Base-by-base conservation (phyloP, 257 asterid genomes). In the Eucommia ulmoides region DNA sequence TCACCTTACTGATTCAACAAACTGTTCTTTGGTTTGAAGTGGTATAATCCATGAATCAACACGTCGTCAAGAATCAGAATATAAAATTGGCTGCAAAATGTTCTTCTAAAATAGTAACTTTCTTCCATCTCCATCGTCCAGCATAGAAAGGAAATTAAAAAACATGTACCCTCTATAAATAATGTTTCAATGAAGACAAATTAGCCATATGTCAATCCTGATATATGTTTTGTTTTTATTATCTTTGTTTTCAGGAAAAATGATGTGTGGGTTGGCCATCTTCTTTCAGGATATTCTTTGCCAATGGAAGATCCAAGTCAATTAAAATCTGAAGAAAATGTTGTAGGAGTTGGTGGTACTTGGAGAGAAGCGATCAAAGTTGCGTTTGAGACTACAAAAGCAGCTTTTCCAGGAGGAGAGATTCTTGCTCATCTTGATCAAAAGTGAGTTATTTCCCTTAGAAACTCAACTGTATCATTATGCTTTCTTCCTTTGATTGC, bases 251-350 rank as follows among this genome's bases (percentile, higher is more conserved):
- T 35, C 73, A 89, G 98, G 73, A 89, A 78, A 66, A 75, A 74
- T 3, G 81, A 78, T 65, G 52, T 62, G 45, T 81, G 94, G 94
- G 93, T 78, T 1, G 98, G 98, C 19, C 98, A 89, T 67, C 88
- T 89, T 45, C 81, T 89, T 22, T 89, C 98, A 1, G 93, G 94
- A 55, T 89, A 89, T 66, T 77, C 96, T 15, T 62, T 89, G 62
- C 98, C 94, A 24, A 89, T 89, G 98, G 94, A 82, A 53, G 96
- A 89, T 65, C 96, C 96, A 16, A 78, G 80, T 24, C 77, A 66
- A 53, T 56, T 79, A 3, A 78, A 80, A 55, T 75, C 52, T 18
- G 70, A 77, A 48, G 23, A 24, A 35, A 62, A 59, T 20, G 59
- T 73, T 8, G 85, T 79, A 10, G 62, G 50, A 46, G 65, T 89